Evolutionary conservation across 2,329 filamentous ascomycete species (phyloP), one percentile per base, ranked within the genome.

Genomic region (Penicillium thymicola): DNA sequence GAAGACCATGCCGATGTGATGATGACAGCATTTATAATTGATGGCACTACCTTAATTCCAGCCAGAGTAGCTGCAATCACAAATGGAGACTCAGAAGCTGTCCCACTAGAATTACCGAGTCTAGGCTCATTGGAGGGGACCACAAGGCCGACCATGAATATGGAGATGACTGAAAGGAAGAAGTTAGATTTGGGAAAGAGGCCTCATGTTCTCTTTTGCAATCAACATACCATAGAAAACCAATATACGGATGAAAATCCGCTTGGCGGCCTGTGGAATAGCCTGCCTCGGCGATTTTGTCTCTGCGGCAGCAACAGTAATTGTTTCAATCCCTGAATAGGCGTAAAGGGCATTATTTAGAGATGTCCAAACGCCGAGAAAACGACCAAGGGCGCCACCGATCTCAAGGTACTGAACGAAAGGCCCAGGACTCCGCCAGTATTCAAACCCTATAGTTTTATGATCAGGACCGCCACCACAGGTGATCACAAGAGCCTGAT

Each of bases 1-100:
- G 51, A 49, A 28, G 51, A 54, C 32, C 54, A 49, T 8, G 55
- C 55, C 13, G 55, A 58, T 16, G 51, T 58, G 44, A 46, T 47
- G 4, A 58, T 43, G 2, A 55, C 55, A 42, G 51, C 55, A 42
- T 59, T 59, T n/a, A 59, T 59, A n/a, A 58, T 58, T 23, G 45
- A 36, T 21, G 51, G 55, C 10, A 58, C 46, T 8, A 41, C 46
- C 9, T 41, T 46, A n/a, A 58, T 37, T 5, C 51, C 51, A n/a
- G 55, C 46, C 4, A 52, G 55, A n/a, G 21, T 41, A 7, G 49
- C 48, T 27, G 55, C 55, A 16, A 57, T 54, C 6, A 57, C 55
- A 38, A 57, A 57, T 7, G 55, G 55, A 16, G 55, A 57, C 30
- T 54, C 23, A 2, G 36, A 45, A 18, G 51, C 55, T 36, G 55